Percentiles rank a stretch among this genome's conserved stretches.
Evolutionary conservation across 768 basidiomycete genomes (phyloP).

Genomic region (Coprinopsis cinerea): DNA sequence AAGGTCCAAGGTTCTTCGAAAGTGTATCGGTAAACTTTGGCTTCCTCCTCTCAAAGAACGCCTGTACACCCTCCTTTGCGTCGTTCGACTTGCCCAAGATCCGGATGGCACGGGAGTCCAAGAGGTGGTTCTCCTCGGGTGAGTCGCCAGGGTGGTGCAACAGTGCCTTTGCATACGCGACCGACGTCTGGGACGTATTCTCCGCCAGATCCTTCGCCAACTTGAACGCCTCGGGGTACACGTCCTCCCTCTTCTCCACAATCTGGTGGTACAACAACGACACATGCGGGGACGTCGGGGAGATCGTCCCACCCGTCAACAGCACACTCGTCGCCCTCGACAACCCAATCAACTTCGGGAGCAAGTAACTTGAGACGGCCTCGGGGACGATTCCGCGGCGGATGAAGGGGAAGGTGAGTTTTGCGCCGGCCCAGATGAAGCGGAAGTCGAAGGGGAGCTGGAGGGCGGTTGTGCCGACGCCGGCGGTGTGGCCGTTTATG

Average conservation of each 20-base stretch:
- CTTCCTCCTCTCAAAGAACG: conserved; percentile 43
- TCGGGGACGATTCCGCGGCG: conserved; percentile 48
- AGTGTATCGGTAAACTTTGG: conserved; percentile 42
- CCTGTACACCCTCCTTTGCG: conserved; percentile 38
- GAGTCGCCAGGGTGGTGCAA: conserved; percentile 44
- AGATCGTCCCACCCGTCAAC: conserved; percentile 38
- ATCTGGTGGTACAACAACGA: conserved; percentile 41
- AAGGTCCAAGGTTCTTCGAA: conserved; percentile 32
- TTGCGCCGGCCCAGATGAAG: conserved; percentile 46
- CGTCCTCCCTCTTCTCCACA: conserved; percentile 43
- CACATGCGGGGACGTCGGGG: conserved; percentile 39
- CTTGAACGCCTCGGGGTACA: conserved; percentile 45
- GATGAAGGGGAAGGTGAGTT: conserved; percentile 44
- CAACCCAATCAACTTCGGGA: conserved; percentile 49
- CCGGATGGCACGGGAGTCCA: conserved; percentile 45
- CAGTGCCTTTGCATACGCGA: conserved; percentile 47
- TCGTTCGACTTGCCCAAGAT: conserved; percentile 34
- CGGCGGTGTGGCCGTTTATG: conserved; percentile 47
- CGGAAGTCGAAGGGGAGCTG: conserved; percentile 50
- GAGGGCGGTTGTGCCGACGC: conserved; percentile 43
- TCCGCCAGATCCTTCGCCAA: conserved; percentile 47
- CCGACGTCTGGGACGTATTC: conserved; percentile 44
- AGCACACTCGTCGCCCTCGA: conserved; percentile 48
- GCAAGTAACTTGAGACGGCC: conserved; percentile 36
- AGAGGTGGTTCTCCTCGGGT: conserved; percentile 48